Base-by-base conservation (phyloP, 208 protist species). In the Naegleria lovaniensis region DNA sequence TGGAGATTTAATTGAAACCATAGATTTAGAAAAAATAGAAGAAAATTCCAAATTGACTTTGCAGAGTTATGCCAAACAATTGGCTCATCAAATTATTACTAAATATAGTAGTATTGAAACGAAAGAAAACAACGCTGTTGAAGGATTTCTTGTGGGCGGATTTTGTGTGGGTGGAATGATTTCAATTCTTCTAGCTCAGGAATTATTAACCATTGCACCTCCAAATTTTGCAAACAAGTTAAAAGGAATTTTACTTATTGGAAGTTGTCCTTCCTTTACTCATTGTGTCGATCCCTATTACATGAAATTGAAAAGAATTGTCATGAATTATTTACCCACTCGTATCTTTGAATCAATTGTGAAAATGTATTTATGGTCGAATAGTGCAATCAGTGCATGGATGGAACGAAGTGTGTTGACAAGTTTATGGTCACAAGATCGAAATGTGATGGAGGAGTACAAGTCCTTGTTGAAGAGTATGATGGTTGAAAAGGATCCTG, bases 141-240 rank as follows among this genome's bases (percentile, higher is more conserved):
- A 48, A 43, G 36, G 41, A 48, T 85, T 51, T 43, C 41, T 43
- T 85, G 29, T 85, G 11, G 83, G 83, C 48, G 83, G 83, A 85
- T 85, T 85, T 48, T 85, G 83, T 85, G 83, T 85, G 39, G 83
- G 83, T 48, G 83, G 83, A 85, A 85, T 85, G 83, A 85, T 48
- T 48, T 43, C 36, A 25, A 40, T 85, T 19, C 25, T 85, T 29
- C 5, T 85, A 29, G 83, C 36, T 33, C 33, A 85, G 25, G 22
- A 43, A 25, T 48, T 85, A 16, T 13, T 25, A n/a, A 85, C 43
- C 3, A 84, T 0, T 38, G 2, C 9, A 40, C 0, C 38, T 43
- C 15, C 16, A 36, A 33, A 79, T 36, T 6, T 75, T n/a, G 6
- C 29, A 36, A 79, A 79, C 0, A 79, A 36, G n/a, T 85, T 16